Conservation (phyloP, 1,284 basidiomycete genomes). For the Trichosporon coremiiforme region DNA sequence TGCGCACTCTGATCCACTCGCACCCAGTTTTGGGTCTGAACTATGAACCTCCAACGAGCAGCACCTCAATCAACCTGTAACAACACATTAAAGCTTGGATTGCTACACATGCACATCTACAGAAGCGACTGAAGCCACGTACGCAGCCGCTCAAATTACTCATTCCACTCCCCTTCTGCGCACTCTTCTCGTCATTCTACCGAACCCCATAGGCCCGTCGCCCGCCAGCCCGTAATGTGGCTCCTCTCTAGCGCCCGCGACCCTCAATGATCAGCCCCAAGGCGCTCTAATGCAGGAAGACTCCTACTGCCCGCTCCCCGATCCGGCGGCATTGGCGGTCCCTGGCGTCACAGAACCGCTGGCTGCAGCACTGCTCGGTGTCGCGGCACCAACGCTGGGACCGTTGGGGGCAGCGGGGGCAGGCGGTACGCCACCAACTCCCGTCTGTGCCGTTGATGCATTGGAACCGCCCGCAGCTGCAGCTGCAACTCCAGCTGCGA, state of each 20-base stretch:
- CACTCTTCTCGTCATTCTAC: constrained; percentile 9
- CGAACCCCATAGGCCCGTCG: not conserved
- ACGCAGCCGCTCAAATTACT: not conserved
- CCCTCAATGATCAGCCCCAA: not conserved
- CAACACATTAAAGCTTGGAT: constrained; percentile 5
- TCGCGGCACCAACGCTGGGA: not conserved
- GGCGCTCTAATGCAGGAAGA: not conserved
- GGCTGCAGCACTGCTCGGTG: not conserved
- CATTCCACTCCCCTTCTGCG: not conserved
- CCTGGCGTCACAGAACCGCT: constrained; percentile 11
- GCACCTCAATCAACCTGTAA: constrained; percentile 3
- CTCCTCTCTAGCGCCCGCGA: not conserved
- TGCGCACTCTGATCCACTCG: not conserved
- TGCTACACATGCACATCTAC: constrained; percentile 10
- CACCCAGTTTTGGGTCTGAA: not conserved
- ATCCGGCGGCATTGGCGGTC: not conserved
- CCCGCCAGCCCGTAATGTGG: not conserved
- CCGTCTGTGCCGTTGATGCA: not conserved
- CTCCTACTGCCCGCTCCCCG: constrained; percentile 3
- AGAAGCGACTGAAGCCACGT: not conserved
- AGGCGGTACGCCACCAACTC: not conserved
- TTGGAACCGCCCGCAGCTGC: not conserved
- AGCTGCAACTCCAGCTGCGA: constrained; percentile 6
- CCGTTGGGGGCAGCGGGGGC: not conserved
- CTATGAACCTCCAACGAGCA: constrained; percentile 8